A percentile compares a stretch with the other conserved stretches of the same genome.
Conservation (phyloP, 2,329 filamentous ascomycete genomes). For the Pleurostoma richardsiae region DNA sequence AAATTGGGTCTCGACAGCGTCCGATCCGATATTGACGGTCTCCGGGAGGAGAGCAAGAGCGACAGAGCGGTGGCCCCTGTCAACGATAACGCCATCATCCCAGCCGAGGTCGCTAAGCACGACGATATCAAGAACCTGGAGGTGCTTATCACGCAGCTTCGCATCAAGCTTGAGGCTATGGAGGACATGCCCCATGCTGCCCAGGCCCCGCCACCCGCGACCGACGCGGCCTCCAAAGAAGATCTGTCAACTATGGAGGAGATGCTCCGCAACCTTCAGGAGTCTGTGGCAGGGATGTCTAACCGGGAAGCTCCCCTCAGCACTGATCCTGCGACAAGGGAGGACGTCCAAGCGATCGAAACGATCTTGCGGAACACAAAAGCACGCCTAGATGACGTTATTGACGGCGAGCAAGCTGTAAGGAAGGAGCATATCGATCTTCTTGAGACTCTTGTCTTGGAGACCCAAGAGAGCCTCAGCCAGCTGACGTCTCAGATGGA, state of each 20-base stretch:
- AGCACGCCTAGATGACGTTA: slow-evolving; percentile 73
- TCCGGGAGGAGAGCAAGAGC: slow-evolving; percentile 55
- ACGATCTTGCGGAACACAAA: slow-evolving; percentile 88
- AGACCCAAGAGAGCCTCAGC: slow-evolving; percentile 69
- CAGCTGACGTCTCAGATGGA: slow-evolving; percentile 64
- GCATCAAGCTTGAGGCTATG: slow-evolving; percentile 78
- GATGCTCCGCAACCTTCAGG: slow-evolving; percentile 40
- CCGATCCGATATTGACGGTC: slow-evolving; percentile 69
- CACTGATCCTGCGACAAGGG: slow-evolving; percentile 59
- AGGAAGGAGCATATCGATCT: slow-evolving; percentile 60
- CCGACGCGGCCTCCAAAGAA: slow-evolving; percentile 35
- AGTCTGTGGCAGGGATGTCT: slow-evolving; percentile 25
- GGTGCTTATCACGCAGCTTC: slow-evolving; percentile 72
- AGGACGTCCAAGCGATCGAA: slow-evolving; percentile 88
- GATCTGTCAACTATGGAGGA: slow-evolving; percentile 53
- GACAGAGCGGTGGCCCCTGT: slow-evolving; percentile 47
- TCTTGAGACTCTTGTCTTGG: slow-evolving; percentile 61
- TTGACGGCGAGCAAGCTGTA: slow-evolving; percentile 68
- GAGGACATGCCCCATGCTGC: slow-evolving; percentile 46
- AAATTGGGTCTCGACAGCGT: slow-evolving; percentile 76
- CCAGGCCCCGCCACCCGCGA: slow-evolving; percentile 35
- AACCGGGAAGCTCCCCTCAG: slow-evolving; percentile 14
- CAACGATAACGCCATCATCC: slow-evolving; percentile 45
- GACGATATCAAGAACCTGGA: slow-evolving; percentile 85
- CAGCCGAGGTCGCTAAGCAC: slow-evolving; percentile 52